phyloP scores from a whole-genome alignment of 2,329 filamentous ascomycete species.

The Penicillium italicum region DNA sequence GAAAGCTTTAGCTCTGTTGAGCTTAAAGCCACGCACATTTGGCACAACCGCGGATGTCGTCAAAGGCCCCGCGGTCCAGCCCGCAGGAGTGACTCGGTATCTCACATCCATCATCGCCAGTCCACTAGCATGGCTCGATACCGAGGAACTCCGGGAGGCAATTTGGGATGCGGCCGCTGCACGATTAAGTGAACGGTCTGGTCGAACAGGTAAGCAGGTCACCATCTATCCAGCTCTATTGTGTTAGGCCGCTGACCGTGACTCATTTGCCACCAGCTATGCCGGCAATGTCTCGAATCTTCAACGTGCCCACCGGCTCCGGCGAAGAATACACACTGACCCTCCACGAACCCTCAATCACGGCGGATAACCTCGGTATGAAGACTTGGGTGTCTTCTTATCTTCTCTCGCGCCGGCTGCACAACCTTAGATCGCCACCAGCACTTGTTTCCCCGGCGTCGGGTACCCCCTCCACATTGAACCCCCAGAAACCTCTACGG shows the following conservation, averaged over 20 bases:
- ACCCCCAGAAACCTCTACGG: constrained; percentile 27
- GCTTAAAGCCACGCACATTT: constrained; percentile 58
- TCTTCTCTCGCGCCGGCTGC: constrained; percentile 71
- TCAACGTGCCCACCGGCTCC: constrained; percentile 52
- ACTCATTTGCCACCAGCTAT: constrained; percentile 47
- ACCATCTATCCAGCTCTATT: background rate
- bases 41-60: constrained; percentile 27
- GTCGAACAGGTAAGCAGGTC: constrained; percentile 58
- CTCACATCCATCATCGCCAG: constrained; percentile 48
- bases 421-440: constrained; percentile 31
- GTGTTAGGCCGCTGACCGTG: constrained; percentile 13
- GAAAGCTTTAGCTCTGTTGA: constrained; percentile 62
- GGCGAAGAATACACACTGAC: constrained; percentile 58
- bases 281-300: constrained; percentile 60
- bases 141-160: constrained; percentile 42
- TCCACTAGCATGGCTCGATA: constrained; percentile 44
- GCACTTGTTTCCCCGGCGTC: constrained; percentile 30
- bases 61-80: constrained; percentile 35
- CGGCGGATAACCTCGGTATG: constrained; percentile 80
- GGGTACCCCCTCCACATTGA: constrained; percentile 17
- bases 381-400: constrained; percentile 97
- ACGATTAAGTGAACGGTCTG: constrained; percentile 80
- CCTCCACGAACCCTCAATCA: constrained; percentile 82
- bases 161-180: constrained; percentile 74
- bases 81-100: constrained; percentile 43